Conservation (phyloP, 495 filamentous ascomycete genomes). For the Penicillium diatomitis region DNA sequence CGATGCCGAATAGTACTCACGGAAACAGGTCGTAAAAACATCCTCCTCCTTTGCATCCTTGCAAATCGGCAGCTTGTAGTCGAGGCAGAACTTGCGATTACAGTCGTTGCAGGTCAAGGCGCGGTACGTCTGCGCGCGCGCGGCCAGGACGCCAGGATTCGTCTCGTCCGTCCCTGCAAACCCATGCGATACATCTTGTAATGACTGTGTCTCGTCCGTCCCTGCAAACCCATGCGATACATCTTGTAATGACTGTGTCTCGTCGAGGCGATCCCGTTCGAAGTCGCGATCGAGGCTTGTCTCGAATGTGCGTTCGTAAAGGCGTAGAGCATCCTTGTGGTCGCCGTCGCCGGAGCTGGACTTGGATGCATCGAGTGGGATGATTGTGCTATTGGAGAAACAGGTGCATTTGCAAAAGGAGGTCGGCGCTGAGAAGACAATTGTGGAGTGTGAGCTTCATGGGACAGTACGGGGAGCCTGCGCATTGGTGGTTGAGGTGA, state of each 20-base stretch:
- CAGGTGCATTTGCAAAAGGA: constrained; percentile 99
- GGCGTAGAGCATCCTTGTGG: constrained; percentile 16
- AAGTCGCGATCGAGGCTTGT: neutral
- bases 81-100: constrained; percentile 82
- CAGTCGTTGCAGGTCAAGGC: constrained; percentile 68
- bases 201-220: neutral
- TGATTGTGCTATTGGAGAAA: constrained; percentile 84
- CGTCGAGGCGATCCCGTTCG: neutral
- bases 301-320: constrained; percentile 13
- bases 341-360: constrained; percentile 11
- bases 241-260: neutral
- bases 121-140: constrained; percentile 26
- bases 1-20: constrained; percentile 28
- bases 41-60: constrained; percentile 78
- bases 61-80: constrained; percentile 78
- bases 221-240: neutral
- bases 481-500: neutral
- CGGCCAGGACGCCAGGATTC: neutral
- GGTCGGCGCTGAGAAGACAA: constrained; percentile 40
- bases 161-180: no score
- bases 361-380: constrained; percentile 38
- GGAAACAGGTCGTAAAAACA: constrained; percentile 85
- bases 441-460: constrained; percentile 6
- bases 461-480: neutral
- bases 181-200: neutral